phyloP scores from a whole-genome alignment of 1,139 yeast species.

The Candida sp. region DNA sequence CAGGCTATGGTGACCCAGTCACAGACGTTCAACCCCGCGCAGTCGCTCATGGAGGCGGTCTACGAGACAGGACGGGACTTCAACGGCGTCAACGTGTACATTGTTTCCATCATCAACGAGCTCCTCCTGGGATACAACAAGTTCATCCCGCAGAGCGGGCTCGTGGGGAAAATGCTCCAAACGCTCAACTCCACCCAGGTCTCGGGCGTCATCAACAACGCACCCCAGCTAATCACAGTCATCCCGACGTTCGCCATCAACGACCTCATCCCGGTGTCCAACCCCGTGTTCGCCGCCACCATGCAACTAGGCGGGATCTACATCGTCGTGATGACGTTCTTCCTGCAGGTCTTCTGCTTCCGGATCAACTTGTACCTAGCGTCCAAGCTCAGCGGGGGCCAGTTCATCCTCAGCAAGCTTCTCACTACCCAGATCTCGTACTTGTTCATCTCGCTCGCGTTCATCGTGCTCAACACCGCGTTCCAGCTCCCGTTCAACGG shows the following conservation, averaged over 20 bases:
- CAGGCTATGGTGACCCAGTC: constrained; percentile 20
- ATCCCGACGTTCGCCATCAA: constrained; percentile 24
- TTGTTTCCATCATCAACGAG: constrained; percentile 20
- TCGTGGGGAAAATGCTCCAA: constrained; percentile 22
- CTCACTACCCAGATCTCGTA: constrained; percentile 46
- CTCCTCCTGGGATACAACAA: constrained; percentile 18
- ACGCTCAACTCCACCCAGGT: constrained; percentile 24
- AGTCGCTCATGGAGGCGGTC: constrained; percentile 23
- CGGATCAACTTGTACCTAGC: constrained; percentile 32
- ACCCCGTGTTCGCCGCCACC: constrained; percentile 32
- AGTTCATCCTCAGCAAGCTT: constrained; percentile 45
- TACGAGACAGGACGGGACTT: constrained; percentile 40
- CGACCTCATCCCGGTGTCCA: constrained; percentile 27
- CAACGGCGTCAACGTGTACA: constrained; percentile 29
- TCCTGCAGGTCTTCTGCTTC: constrained; percentile 32
- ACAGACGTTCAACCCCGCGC: constrained; percentile 20
- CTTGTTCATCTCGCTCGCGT: constrained; percentile 44
- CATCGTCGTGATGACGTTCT: constrained; percentile 28
- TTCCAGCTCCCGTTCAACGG: constrained; percentile 37
- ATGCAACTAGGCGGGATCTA: constrained; percentile 38
- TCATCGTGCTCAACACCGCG: constrained; percentile 46
- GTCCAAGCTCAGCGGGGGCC: constrained; percentile 33
- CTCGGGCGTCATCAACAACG: constrained; percentile 17
- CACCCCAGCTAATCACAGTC: constrained; percentile 29
- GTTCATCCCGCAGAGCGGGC: constrained; percentile 23